Evolutionary conservation across 495 filamentous ascomycete genomes (phyloP), one percentile per base, ranked within the genome.

Genomic region (Hypoxylon lienhwacheense): DNA sequence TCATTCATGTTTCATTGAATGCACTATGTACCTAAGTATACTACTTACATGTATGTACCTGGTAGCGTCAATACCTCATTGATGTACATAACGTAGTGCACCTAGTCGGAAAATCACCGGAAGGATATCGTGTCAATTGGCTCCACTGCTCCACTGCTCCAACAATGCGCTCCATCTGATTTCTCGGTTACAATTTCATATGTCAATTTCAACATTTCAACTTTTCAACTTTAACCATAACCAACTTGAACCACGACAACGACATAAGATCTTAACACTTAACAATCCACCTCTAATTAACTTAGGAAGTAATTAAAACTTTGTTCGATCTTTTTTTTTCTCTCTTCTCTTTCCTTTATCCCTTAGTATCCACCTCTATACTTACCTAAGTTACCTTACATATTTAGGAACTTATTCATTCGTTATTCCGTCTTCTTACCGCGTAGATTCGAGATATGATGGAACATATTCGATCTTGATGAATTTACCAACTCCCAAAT

Each of bases 91-190:
- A 20, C 8, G 36, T 40, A 20, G 36, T 17, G 36, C 22, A 22
- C n/a, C 22, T 25, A 7, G 34, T 53, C 59, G 59, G 59, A 53
- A 65, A 67, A 65, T 66, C 52, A 12, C 60, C 68, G 68, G 66
- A 67, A 69, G 48, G 66, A 55, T 60, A 66, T 66, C 61, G 66
- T 70, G 67, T 68, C 64, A 63, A 64, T 47, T 34, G 8, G 29
- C 32, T 44, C 25, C 15, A 44, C 31, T 26, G 11, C 29, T 45
- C 16, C 2, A 31, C 10, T 17, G 42, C 36, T 35, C 35, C 36
- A n/a, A n/a, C 21, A 12, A 34, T 21, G 29, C 16, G 15, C 33
- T 40, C 41, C 28, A 42, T 59, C 42, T 43, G 15, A 14, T 51
- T 34, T 45, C 44, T 54, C 37, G 40, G 43, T 37, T 48, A 26